phyloP scores from a whole-genome alignment of 768 basidiomycete genomes.

The Phylloporus sp. region DNA sequence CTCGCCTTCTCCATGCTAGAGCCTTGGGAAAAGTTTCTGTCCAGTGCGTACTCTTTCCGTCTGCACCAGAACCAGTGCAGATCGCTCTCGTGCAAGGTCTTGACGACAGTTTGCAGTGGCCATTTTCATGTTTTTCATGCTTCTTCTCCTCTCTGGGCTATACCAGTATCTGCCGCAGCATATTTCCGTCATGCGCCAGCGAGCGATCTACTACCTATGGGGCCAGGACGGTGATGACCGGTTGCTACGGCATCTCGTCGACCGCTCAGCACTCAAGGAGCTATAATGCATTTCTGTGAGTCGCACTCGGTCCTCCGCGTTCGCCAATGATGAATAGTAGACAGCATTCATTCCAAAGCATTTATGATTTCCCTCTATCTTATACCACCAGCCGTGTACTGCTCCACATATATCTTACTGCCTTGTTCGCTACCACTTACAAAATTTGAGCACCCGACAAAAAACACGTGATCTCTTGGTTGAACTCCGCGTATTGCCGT shows the following conservation, averaged over 20 bases:
- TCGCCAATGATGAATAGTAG: slow-evolving; percentile 5
- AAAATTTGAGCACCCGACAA: not conserved
- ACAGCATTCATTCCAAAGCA: slow-evolving; percentile 5
- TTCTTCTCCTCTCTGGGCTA: slow-evolving; percentile 49
- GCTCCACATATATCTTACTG: slow-evolving; percentile 7
- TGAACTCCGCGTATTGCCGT: not conserved
- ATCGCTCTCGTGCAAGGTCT: slow-evolving; percentile 1
- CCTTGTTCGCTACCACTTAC: not conserved
- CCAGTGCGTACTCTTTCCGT: slow-evolving; percentile 43
- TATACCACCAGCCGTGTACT: slow-evolving; percentile 16
- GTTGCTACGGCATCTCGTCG: slow-evolving; percentile 28
- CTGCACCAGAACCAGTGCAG: no score
- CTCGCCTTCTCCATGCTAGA: slow-evolving; percentile 62
- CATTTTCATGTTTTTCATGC: slow-evolving; percentile 37
- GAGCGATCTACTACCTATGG: slow-evolving; percentile 62
- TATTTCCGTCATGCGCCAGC: slow-evolving; percentile 47
- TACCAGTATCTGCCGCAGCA: slow-evolving; percentile 61
- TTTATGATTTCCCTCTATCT: slow-evolving; percentile 10
- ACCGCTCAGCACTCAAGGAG: slow-evolving; percentile 27
- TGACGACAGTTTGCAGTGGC: slow-evolving; percentile 33
- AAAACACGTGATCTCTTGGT: not conserved
- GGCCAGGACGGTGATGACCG: slow-evolving; percentile 47
- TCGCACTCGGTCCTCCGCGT: not conserved
- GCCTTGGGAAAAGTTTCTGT: slow-evolving; percentile 64
- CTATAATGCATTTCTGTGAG: slow-evolving; percentile 20